These are phyloP conservation scores for Boletus fagicola DNA, from an alignment of 768 basidiomycete genomes.

Conservation along the genomic window DNA sequence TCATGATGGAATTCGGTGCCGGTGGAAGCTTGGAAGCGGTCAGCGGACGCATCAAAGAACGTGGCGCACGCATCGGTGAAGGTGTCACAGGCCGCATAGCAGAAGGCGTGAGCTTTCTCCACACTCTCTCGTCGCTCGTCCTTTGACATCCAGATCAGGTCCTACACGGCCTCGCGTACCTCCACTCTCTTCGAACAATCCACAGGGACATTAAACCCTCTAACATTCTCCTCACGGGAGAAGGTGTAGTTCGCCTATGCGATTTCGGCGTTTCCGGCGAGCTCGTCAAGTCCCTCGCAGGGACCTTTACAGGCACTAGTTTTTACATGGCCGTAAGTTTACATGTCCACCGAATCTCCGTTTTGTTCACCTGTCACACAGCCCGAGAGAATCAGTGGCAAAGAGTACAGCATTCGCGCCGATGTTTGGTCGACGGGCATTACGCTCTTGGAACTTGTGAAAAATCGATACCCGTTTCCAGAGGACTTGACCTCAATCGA, in stretches of 20 bases:
- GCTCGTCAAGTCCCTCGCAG: conserved; percentile 85
- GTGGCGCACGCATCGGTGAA: conserved; percentile 78
- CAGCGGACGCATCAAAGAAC: conserved; percentile 77
- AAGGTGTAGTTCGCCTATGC: conserved; percentile 87
- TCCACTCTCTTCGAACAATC: conserved; percentile 88
- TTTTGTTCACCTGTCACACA: conserved; percentile 31
- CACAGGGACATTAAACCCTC: conserved; percentile 96
- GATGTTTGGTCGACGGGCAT: conserved; percentile 99
- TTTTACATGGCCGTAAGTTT: conserved; percentile 96
- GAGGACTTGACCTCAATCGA: conserved; percentile 92
- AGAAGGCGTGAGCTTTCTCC: conserved; percentile 68
- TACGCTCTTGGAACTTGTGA: conserved; percentile 88
- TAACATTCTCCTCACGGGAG: conserved; percentile 84
- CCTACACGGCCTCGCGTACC: conserved; percentile 88
- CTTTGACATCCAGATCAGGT: conserved; percentile 45
- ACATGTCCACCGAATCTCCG: not conserved
- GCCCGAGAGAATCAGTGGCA: conserved; percentile 94
- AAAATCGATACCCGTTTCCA: conserved; percentile 95
- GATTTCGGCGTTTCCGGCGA: conserved; percentile 99
- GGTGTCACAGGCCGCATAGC: conserved; percentile 88
- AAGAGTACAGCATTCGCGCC: conserved; percentile 89
- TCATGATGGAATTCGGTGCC: conserved; percentile 89
- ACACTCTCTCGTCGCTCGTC: not conserved
- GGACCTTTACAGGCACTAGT: conserved; percentile 96
- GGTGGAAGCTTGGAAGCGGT: conserved; percentile 90